phyloP scores from a whole-genome alignment of 2,329 filamentous ascomycete genomes.

The Colletotrichum tabaci region DNA sequence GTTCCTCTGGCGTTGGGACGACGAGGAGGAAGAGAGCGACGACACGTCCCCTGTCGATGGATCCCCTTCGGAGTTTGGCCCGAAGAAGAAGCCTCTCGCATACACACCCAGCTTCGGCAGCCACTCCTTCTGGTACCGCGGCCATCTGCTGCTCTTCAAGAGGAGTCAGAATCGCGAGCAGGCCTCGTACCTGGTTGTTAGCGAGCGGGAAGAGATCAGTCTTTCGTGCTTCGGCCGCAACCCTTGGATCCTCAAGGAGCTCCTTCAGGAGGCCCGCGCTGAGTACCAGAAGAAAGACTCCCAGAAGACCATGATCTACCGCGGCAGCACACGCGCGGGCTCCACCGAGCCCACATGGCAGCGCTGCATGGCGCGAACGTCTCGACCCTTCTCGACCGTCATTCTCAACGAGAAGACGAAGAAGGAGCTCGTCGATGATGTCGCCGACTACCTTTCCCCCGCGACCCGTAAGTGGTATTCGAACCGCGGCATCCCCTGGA shows the following conservation, averaged over 20 bases:
- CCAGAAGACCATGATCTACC: constrained; percentile 76
- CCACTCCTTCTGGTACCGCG: constrained; percentile 79
- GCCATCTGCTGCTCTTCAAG: constrained; percentile 70
- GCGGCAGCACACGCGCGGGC: constrained; percentile 63
- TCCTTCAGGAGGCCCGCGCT: constrained; percentile 71
- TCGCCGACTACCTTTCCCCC: constrained; percentile 75
- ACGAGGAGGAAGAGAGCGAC: constrained; percentile 64
- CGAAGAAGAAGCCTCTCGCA: constrained; percentile 64
- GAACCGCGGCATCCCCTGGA: constrained; percentile 87
- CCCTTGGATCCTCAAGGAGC: constrained; percentile 72
- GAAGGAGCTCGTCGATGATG: constrained; percentile 71
- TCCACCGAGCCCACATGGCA: constrained; percentile 68
- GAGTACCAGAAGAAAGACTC: constrained; percentile 71
- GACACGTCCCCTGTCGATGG: constrained; percentile 49
- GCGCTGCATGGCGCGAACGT: constrained; percentile 72
- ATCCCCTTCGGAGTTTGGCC: constrained; percentile 30
- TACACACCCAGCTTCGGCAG: constrained; percentile 79
- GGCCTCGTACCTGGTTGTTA: constrained; percentile 56
- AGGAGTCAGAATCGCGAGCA: constrained; percentile 65
- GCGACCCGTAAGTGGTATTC: constrained; percentile 83
- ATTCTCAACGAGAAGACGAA: constrained; percentile 75
- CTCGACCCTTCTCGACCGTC: constrained; percentile 75
- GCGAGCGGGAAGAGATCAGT: constrained; percentile 71
- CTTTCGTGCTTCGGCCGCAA: constrained; percentile 75
- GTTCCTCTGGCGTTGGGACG: constrained; percentile 61